These are phyloP conservation scores for Dictyostelium purpureum DNA, from an alignment of 78 protist genomes.

Conservation along the genomic window DNA sequence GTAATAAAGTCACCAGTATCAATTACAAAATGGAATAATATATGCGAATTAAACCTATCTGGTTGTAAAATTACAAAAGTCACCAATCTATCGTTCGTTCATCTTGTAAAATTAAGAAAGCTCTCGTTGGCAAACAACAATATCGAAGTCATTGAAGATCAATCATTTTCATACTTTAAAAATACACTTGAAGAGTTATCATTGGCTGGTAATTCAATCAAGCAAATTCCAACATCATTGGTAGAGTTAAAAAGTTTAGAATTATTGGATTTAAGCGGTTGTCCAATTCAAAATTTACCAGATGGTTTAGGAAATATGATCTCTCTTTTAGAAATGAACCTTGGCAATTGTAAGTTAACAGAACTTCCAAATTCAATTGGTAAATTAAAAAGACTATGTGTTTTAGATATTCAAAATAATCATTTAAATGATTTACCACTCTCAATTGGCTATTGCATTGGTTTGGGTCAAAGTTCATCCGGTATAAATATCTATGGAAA, in stretches of 20 bases:
- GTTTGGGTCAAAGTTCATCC: background rate
- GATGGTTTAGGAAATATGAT: background rate
- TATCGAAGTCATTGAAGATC: background rate
- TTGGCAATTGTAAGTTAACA: constrained; percentile 3
- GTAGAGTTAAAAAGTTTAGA: background rate
- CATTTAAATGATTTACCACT: constrained; percentile 37
- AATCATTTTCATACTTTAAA: background rate
- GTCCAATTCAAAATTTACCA: background rate
- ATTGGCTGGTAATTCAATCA: background rate
- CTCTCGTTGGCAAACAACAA: background rate
- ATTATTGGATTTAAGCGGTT: constrained; percentile 4
- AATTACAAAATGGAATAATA: background rate
- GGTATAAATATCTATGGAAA: constrained; percentile 26
- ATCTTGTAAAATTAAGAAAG: background rate
- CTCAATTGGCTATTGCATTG: constrained; percentile 52
- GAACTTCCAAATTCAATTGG: constrained; percentile 76
- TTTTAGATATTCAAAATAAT: constrained; percentile 62
- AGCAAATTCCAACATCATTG: background rate
- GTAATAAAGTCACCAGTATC: constrained; percentile 10
- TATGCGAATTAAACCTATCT: background rate
- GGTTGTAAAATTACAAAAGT: constrained; percentile 11
- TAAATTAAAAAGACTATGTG: constrained; percentile 13
- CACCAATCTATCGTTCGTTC: background rate
- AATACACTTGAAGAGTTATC: constrained; percentile 1
- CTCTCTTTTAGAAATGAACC: constrained; percentile 1